A percentile compares a stretch with the other conserved stretches of the same genome.
phyloP scores from a whole-genome alignment of 768 basidiomycete species.

The Sporobolomyces pararoseus region DNA sequence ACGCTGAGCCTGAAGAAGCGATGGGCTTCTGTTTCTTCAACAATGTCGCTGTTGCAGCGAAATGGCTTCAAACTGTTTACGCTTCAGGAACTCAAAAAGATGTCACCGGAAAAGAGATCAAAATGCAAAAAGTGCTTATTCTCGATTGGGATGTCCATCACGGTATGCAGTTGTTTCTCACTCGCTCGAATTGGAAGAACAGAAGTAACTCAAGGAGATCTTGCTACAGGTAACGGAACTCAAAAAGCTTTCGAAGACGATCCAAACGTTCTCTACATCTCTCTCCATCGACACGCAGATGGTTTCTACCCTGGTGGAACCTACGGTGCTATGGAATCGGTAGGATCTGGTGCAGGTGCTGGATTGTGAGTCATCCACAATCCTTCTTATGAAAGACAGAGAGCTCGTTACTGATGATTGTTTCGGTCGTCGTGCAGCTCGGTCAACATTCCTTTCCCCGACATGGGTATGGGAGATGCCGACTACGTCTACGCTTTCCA shows the following conservation, averaged over 20 bases:
- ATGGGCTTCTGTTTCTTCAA: conserved; percentile 99
- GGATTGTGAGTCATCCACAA: conserved; percentile 63
- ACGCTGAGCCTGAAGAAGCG: conserved; percentile 94
- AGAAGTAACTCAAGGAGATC: neutral
- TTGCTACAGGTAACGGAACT: conserved; percentile 78
- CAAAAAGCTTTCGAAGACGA: conserved; percentile 94
- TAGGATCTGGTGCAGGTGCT: conserved; percentile 73
- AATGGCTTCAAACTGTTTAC: conserved; percentile 64
- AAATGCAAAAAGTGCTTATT: conserved; percentile 75
- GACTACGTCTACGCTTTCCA: conserved; percentile 98
- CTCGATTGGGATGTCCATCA: conserved; percentile 98
- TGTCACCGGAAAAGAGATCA: conserved; percentile 32
- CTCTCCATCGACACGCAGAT: conserved; percentile 87
- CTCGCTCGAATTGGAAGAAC: neutral
- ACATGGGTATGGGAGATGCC: conserved; percentile 79
- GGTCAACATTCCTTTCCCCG: conserved; percentile 94
- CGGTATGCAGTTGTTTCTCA: conserved; percentile 54
- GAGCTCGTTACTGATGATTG: too few relatives aligned
- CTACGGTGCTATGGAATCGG: conserved; percentile 79
- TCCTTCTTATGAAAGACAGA: too few relatives aligned
- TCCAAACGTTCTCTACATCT: conserved; percentile 84
- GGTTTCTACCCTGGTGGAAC: conserved; percentile 94
- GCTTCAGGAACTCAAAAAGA: conserved; percentile 50
- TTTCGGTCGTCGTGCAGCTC: conserved; percentile 56
- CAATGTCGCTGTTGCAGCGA: conserved; percentile 88